These are phyloP conservation scores for Cryptosporidium andersoni DNA, from an alignment of 169 alveolate species.

Conservation along the genomic window DNA sequence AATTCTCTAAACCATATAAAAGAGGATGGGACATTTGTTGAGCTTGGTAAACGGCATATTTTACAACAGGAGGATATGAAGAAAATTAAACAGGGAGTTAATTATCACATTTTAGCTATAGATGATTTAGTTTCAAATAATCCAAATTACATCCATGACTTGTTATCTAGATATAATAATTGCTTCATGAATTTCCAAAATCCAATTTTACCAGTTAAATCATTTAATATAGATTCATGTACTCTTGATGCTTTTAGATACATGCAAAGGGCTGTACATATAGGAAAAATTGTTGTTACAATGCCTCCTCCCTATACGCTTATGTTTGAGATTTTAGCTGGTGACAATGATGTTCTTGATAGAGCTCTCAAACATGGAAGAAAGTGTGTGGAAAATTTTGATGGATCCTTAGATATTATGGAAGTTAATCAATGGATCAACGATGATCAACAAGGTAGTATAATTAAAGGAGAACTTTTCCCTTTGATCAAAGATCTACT, in stretches of 20 bases:
- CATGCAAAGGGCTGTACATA: slow-evolving; percentile 68
- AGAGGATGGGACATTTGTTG: slow-evolving; percentile 69
- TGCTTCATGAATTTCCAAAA: background rate
- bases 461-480: background rate
- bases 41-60: slow-evolving; percentile 55
- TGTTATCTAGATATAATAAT: slow-evolving; percentile 17
- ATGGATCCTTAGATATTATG: background rate
- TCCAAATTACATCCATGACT: slow-evolving; percentile 22
- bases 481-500: slow-evolving; percentile 6
- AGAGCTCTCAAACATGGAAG: background rate
- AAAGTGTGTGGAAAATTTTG: background rate
- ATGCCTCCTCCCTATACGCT: slow-evolving; percentile 71
- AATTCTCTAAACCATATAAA: slow-evolving; percentile 54
- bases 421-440: background rate
- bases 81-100: slow-evolving; percentile 3
- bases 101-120: slow-evolving; percentile 27
- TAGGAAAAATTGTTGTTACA: slow-evolving; percentile 65
- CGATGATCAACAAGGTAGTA: background rate
- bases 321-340: slow-evolving; percentile 40
- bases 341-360: background rate
- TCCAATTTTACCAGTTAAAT: slow-evolving; percentile 57
- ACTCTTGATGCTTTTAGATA: slow-evolving; percentile 45
- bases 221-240: slow-evolving; percentile 64
- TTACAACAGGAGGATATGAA: slow-evolving; percentile 1
- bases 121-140: slow-evolving; percentile 37